Evolutionary conservation across 1,284 basidiomycete species (phyloP).

Genomic region (Fomitopsis schrenkii): DNA sequence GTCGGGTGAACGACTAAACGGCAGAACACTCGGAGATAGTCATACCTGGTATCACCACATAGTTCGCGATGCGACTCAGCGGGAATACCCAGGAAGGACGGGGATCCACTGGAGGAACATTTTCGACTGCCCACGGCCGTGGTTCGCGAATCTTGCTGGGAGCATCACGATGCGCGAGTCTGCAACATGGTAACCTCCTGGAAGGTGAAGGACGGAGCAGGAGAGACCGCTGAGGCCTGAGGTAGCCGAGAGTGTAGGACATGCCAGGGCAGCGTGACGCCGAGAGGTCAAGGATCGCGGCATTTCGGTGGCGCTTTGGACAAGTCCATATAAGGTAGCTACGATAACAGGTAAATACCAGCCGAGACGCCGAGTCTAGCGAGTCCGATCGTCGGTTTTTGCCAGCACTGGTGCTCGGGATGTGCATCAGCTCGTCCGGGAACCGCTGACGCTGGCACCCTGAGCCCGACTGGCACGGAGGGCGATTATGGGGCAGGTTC

Average conservation of each 20-base stretch:
- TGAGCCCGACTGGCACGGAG: neutral
- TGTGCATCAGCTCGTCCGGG: neutral
- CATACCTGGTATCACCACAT: slow-evolving; percentile 24
- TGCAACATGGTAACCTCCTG: neutral
- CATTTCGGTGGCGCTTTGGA: neutral
- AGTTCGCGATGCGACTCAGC: slow-evolving; percentile 22
- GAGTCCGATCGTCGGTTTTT: slow-evolving; percentile 1
- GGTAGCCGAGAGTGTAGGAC: neutral
- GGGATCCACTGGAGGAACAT: slow-evolving; percentile 17
- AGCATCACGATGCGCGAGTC: neutral
- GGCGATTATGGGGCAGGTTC: too few relatives aligned
- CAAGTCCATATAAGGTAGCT: neutral
- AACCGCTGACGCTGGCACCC: neutral
- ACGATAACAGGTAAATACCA: neutral
- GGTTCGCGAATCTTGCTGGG: slow-evolving; percentile 3
- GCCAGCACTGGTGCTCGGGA: neutral
- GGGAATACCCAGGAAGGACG: slow-evolving; percentile 19
- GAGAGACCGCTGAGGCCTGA: neutral
- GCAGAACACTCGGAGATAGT: neutral
- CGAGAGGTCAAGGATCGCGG: neutral
- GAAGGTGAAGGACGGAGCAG: neutral
- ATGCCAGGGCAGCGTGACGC: neutral
- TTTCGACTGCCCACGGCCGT: slow-evolving; percentile 11
- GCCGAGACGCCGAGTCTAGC: neutral
- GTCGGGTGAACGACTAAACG: neutral